Evolutionary conservation across 805 yeast species (phyloP).

Genomic region (Yamadazyma tumulicola): DNA sequence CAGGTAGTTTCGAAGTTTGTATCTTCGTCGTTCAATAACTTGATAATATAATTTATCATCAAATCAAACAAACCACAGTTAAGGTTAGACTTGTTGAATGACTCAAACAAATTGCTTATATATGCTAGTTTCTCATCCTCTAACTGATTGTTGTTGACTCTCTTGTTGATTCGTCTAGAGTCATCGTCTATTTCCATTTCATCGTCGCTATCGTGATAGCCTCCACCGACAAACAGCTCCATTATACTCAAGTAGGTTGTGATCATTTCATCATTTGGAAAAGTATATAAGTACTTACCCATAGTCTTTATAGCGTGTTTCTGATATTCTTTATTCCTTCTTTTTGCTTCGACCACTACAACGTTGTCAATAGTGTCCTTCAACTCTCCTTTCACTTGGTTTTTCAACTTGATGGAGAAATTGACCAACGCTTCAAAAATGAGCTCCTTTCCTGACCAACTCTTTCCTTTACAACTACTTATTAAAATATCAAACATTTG

Average conservation of each 20-base stretch:
- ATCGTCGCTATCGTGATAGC: conserved; percentile 28
- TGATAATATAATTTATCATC: conserved; percentile 17
- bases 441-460: conserved; percentile 85
- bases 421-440: conserved; percentile 68
- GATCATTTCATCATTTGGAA: conserved; percentile 32
- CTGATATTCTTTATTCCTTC: conserved; percentile 66
- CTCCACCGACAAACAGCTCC: conserved; percentile 34
- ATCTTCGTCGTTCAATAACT: conserved; percentile 14
- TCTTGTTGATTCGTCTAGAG: conserved; percentile 3
- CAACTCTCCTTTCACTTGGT: conserved; percentile 27
- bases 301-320: conserved; percentile 49
- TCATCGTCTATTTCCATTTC: conserved; percentile 19
- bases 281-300: conserved; percentile 46
- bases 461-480: conserved; percentile 66
- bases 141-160: conserved; percentile 20
- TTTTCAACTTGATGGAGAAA: conserved; percentile 46
- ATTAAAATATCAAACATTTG: conserved; percentile 51
- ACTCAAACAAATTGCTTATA: conserved; percentile 31
- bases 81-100: conserved; percentile 16
- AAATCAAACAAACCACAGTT: conserved; percentile 22
- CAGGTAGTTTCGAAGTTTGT: conserved; percentile 45
- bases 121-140: conserved; percentile 46
- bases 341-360: conserved; percentile 56
- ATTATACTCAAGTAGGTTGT: conserved; percentile 36
- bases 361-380: conserved; percentile 38